Evolutionary conservation across 345 rosid genomes (phyloP), one percentile per base, ranked within the genome.

Genomic region (Eucalyptus sp.): DNA sequence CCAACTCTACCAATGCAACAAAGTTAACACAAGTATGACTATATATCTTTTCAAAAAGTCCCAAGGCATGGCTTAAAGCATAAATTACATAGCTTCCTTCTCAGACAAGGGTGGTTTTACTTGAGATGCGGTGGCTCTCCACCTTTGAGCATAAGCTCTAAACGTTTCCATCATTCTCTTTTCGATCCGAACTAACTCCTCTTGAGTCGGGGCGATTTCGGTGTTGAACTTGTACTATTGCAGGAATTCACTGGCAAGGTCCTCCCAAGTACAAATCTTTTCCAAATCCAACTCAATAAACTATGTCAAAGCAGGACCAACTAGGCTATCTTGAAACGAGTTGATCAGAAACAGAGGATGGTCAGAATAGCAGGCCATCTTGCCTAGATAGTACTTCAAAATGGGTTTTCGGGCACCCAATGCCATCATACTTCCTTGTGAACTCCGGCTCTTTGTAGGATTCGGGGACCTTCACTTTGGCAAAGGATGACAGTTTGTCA

Each of bases 101-200:
- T 58, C 0, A 58, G 7, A 25, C 66, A 58, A 25, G 14, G 14
- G n/a, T 11, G 66, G 66, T 27, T 25, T 58, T 7, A 25, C n/a
- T 58, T 58, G 66, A 25, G n/a, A 58, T 2, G 2, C 7, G 13
- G 13, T 58, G 13, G n/a, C 29, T 58, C n/a, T 58, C 66, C 66
- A 58, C 6, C 15, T 58, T 58, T 58, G 66, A 2, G 14, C n/a
- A 25, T 25, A 58, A 25, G n/a, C n/a, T 11, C 29, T 58, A 58
- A 27, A 25, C 0, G 66, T 25, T 25, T 58, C n/a, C 3, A 1
- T 58, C n/a, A 5, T 58, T 27, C n/a, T 58, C 66, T 58, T 58
- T 25, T 58, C 1, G 0, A 25, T 25, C 3, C 3, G 4, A 25
- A 58, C 15, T 58, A 58, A 11, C n/a, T 58, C 7, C n/a, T 58